phyloP scores from a whole-genome alignment of 345 rosid genomes.

The Garcia nutans region DNA sequence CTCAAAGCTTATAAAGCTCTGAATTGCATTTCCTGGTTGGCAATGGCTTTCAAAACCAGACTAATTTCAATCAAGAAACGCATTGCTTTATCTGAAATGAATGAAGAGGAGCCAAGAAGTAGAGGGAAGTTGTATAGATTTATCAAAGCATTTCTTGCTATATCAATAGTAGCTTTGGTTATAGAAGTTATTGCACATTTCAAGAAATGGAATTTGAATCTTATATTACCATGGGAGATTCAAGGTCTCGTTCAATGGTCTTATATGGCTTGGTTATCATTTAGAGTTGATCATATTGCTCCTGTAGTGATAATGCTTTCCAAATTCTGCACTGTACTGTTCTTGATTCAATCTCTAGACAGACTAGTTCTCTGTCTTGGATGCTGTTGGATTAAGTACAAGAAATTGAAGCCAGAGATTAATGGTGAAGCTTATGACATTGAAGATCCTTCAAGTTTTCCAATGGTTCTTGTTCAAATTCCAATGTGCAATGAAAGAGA shows the following conservation, averaged over 20 bases:
- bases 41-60: conserved; percentile 36
- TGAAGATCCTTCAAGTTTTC: conserved; percentile 60
- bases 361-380: conserved; percentile 73
- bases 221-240: conserved; percentile 69
- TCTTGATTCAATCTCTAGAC: conserved; percentile 86
- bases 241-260: conserved; percentile 66
- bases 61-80: conserved; percentile 61
- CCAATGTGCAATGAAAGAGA: conserved; percentile 97
- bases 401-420: conserved; percentile 59
- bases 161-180: conserved; percentile 57
- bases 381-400: conserved; percentile 82
- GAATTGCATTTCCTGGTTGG: conserved; percentile 58
- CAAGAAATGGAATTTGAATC: conserved; percentile 68
- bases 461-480: conserved; percentile 94
- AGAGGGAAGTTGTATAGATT: conserved; percentile 70
- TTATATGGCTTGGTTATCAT: conserved; percentile 73
- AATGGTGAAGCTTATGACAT: conserved; percentile 47
- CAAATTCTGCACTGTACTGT: conserved; percentile 63
- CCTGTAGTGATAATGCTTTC: conserved; percentile 62
- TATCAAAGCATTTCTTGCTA: conserved; percentile 60
- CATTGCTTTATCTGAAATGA: conserved; percentile 38
- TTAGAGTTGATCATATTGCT: conserved; percentile 69
- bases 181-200: conserved; percentile 69
- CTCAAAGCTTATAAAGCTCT: conserved; percentile 65
- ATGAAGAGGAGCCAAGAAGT: conserved; percentile 60